Base-by-base conservation (phyloP, 116 monocot species). In the Trichopus zeylanicus region DNA sequence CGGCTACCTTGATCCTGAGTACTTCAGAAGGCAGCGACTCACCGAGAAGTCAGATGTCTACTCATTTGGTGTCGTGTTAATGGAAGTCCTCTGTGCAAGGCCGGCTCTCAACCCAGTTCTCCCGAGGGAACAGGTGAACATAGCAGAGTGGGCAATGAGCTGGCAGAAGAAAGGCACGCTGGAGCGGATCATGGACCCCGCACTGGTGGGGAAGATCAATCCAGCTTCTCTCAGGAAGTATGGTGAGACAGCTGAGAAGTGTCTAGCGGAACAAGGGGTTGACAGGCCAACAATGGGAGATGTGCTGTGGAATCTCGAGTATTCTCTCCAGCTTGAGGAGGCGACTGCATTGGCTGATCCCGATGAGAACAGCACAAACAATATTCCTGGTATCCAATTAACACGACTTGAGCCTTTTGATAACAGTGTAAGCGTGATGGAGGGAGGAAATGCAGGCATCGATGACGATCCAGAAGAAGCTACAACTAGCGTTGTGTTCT, bases 361-460 rank as follows among this genome's bases (percentile, higher is more conserved):
- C 2, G 85, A 78, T 34, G 85, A 82, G 29, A 85, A 81, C 51
- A 90, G 90, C 61, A 81, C 82, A 52, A 81, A 85, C 56, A 85
- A 81, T 37, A 85, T 89, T 51, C 71, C 81, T 21, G 67, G 65
- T 1, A 67, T 75, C 26, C 61, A 70, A 12, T 49, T 83, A 18
- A 47, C 73, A 18, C 63, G 12, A 8, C 33, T 76, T 16, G 75
- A 74, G 18, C 64, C 74, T 16, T 58, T 78, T 30, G 74, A 77
- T 48, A 67, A 66, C 33, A 67, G 67, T 56, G 62, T 70, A 27
- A 68, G 76, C 46, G 23, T 73, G 65, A 64, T 68, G 7, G 78
- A 70, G 49, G 72, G 53, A 7, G 55, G 15, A 13, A 52, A 65
- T 29, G 69, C 71, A 3, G 65, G 71, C 13, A 70, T 32, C 5